Conservation (phyloP, 495 filamentous ascomycete genomes). For the Saxophila tyrrhenica region DNA sequence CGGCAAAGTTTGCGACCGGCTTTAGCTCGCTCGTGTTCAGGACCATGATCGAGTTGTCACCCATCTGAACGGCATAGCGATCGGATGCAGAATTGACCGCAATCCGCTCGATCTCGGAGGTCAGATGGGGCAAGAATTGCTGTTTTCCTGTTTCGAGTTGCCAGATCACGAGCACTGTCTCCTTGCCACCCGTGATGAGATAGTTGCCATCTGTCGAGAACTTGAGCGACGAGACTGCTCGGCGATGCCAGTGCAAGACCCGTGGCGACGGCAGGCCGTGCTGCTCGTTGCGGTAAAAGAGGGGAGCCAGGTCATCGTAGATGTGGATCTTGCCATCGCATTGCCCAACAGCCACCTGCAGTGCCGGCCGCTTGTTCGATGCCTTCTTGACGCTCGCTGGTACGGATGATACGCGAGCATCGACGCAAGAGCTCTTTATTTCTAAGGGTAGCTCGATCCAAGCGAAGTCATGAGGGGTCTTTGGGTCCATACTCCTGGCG, state of each 20-base stretch:
- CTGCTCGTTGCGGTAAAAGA: constrained; percentile 35
- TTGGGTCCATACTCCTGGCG: constrained; percentile 1
- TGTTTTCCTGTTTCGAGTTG: constrained; percentile 75
- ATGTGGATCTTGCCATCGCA: constrained; percentile 62
- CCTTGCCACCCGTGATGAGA: constrained; percentile 79
- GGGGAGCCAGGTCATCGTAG: constrained; percentile 59
- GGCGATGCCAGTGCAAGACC: constrained; percentile 85
- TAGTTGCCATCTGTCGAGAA: constrained; percentile 97
- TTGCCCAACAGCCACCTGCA: constrained; percentile 65
- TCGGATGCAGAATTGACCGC: constrained; percentile 67
- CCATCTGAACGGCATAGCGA: constrained; percentile 69
- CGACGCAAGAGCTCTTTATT: constrained; percentile 46
- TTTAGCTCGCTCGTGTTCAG: constrained; percentile 78
- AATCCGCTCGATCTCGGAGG: constrained; percentile 68
- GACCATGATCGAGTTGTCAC: constrained; percentile 82
- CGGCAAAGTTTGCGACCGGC: constrained; percentile 68
- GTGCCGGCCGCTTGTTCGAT: background rate
- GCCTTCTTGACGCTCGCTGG: constrained; percentile 1
- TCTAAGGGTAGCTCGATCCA: constrained; percentile 25
- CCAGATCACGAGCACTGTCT: constrained; percentile 90
- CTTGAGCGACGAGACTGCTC: constrained; percentile 64
- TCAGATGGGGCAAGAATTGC: constrained; percentile 78
- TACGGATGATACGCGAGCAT: constrained; percentile 32
- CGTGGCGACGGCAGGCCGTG: constrained; percentile 20
- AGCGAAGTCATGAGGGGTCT: background rate